Base-by-base conservation (phyloP, 768 basidiomycete genomes). In the Steccherinum ochraceum region DNA sequence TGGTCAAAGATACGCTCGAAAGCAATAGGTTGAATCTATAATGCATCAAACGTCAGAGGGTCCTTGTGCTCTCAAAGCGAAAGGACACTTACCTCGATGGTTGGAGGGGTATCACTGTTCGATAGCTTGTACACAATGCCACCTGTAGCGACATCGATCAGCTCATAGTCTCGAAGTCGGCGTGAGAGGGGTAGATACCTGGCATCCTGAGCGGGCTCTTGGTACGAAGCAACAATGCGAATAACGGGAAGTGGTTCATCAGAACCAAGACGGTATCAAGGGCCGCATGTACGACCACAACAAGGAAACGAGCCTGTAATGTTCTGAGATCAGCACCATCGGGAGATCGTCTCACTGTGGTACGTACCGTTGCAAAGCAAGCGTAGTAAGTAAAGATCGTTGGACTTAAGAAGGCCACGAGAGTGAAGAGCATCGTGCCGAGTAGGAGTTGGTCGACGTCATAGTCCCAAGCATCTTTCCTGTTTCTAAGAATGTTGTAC, bases 371-470 rank as follows among this genome's bases (percentile, higher is more conserved):
- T 5, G 86, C 85, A 56, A 97, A 97, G 3, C 94, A 69, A 0
- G 80, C 68, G 57, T 96, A 92, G 65, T 96, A 99, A 0, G 84
- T 86, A 25, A 89, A 59, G 3, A 94, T 80, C 0, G 95, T 97
- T 2, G 95, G 88, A 59, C 88, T 80, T 12, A 93, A 68, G 64
- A 94, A 88, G 5, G 86, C 79, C 12, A 90, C 68, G 16, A 92
- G 73, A 0, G 90, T 89, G 71, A 93, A 90, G 46, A 94, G 69
- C 49, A 92, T 83, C 0, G 96, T 94, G 3, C 95, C 95, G 27
- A 97, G 86, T n/a, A 98, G 73, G 2, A 98, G 78, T 62, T 97
- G 93, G 64, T 98, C 95, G 23, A 93, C 75, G 48, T 93, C 89
- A 59, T 96, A 98, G 50, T 85, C 79, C 81, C 89, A 93, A 0